Conservation (phyloP, 805 yeast species). For the Cyberlindnera galapagoensis region DNA sequence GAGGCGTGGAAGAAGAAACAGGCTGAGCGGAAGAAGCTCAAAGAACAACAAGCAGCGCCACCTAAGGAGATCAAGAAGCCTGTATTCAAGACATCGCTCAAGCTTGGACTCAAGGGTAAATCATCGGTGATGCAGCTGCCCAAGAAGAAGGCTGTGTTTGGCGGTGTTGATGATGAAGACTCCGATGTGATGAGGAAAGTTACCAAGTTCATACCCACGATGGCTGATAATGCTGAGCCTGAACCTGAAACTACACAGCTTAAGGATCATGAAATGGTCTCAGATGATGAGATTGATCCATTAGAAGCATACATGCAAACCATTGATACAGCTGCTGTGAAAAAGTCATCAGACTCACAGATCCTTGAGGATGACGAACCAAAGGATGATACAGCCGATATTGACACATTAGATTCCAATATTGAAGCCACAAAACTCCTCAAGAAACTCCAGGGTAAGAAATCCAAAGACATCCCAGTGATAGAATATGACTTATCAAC, state of each 20-base stretch:
- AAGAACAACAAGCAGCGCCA: conserved; percentile 9
- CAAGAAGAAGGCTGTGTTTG: conserved; percentile 20
- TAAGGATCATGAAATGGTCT: not conserved
- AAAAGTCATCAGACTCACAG: not conserved
- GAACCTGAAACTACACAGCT: not conserved
- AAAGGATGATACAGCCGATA: conserved; percentile 24
- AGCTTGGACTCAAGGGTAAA: conserved; percentile 5
- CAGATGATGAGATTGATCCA: conserved; percentile 32
- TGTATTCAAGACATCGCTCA: conserved; percentile 1
- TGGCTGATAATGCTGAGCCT: not conserved
- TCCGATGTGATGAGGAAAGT: conserved; percentile 11
- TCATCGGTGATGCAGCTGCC: conserved; percentile 8
- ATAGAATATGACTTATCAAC: conserved; percentile 27
- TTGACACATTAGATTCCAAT: conserved; percentile 26
- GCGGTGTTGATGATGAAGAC: conserved; percentile 27
- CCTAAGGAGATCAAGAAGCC: not conserved
- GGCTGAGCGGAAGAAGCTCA: conserved; percentile 20
- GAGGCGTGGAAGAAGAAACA: conserved; percentile 49
- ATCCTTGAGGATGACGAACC: conserved; percentile 14
- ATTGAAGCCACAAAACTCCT: conserved; percentile 27
- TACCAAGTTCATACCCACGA: conserved; percentile 19
- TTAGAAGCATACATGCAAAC: conserved; percentile 40
- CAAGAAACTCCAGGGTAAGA: conserved; percentile 41
- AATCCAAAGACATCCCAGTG: conserved; percentile 41
- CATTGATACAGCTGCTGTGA: conserved; percentile 21